phyloP scores from a whole-genome alignment of 805 yeast genomes.

The Wickerhamiella domercqiae region DNA sequence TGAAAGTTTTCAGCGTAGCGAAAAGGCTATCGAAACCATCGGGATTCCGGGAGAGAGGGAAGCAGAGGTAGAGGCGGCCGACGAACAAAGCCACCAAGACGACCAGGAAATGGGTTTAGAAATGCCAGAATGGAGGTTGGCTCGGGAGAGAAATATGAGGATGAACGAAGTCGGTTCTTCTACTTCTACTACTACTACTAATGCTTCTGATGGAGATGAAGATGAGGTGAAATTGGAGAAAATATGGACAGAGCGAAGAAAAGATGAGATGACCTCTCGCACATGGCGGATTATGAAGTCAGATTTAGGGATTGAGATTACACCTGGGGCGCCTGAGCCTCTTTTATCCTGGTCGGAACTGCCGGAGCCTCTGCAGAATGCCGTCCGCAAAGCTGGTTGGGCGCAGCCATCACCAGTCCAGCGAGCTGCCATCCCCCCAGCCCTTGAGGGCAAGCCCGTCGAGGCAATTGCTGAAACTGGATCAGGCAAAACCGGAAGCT shows the following conservation, averaged over 20 bases:
- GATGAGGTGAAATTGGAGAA: constrained; percentile 1
- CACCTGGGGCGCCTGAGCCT: constrained; percentile 33
- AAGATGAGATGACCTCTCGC: constrained; percentile 52
- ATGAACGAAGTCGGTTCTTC: too few relatives aligned
- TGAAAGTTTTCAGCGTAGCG: too few relatives aligned
- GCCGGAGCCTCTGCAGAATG: constrained; percentile 26
- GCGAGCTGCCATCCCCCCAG: constrained; percentile 70
- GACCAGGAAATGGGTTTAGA: constrained; percentile 8
- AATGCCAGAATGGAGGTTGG: constrained; percentile 16
- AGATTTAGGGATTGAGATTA: constrained; percentile 54
- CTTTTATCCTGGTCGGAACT: constrained; percentile 63
- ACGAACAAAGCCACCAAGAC: constrained; percentile 5
- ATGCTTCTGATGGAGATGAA: not conserved
- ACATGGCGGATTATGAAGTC: constrained; percentile 85
- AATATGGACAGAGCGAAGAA: constrained; percentile 53
- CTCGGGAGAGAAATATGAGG: too few relatives aligned
- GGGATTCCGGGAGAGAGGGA: too few relatives aligned
- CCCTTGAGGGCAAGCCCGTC: constrained; percentile 43
- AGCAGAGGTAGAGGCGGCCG: constrained; percentile 13
- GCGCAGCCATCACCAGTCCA: constrained; percentile 79
- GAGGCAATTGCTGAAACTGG: constrained; percentile 95
- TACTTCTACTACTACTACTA: too few relatives aligned
- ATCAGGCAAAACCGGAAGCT: constrained; percentile 85
- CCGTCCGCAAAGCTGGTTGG: constrained; percentile 28
- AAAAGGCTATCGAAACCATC: too few relatives aligned